phyloP scores from a whole-genome alignment of 2,329 filamentous ascomycete species.

The Triangularia verruculosa region DNA sequence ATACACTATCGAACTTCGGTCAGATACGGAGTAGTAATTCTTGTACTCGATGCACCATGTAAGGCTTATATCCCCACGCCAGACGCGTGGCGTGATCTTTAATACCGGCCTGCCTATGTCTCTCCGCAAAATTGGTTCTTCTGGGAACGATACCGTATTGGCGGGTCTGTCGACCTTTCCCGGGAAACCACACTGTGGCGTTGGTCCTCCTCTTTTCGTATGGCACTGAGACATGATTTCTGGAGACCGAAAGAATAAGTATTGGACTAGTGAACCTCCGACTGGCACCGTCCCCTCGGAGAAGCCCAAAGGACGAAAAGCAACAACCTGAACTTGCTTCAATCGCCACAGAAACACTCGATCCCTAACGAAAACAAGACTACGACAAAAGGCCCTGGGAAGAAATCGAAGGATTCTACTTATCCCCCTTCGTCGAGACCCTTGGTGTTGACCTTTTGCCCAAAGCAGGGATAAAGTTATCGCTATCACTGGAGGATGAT shows the following conservation, averaged over 20 bases:
- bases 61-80: not conserved
- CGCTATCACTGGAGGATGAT: not conserved
- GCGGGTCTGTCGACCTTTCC: not conserved
- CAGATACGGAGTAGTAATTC: not conserved
- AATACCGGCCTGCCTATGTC: not conserved
- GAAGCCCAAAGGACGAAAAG: not conserved
- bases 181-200: not conserved
- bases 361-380: not conserved
- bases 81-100: not conserved
- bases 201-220: not conserved
- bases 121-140: not conserved
- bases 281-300: not conserved
- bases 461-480: not conserved
- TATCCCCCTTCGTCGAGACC: not conserved
- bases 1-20: not conserved
- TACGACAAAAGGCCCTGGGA: not conserved
- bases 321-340: not conserved
- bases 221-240: not conserved
- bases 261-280: not conserved
- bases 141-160: not conserved
- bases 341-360: not conserved
- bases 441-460: not conserved
- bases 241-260: not conserved
- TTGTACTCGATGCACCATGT: not conserved
- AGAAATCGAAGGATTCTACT: not conserved